phyloP scores from a whole-genome alignment of 352 stramenopile genomes.

The Phytophthora pistaciae region DNA sequence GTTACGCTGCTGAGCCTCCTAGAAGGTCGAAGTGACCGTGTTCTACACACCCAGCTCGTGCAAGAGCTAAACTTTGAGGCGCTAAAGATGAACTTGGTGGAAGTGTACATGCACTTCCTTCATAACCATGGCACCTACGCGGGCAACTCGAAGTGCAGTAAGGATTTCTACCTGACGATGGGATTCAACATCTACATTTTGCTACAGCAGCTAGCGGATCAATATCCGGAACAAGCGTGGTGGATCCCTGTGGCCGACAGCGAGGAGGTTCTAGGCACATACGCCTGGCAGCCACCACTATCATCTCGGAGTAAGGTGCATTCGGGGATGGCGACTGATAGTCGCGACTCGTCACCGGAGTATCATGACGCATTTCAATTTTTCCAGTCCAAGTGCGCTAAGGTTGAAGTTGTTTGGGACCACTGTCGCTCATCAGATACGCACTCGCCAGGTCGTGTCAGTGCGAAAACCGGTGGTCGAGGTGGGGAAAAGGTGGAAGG shows the following conservation, averaged over 20 bases:
- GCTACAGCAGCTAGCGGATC: constrained; percentile 70
- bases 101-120: constrained; percentile 66
- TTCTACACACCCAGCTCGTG: constrained; percentile 72
- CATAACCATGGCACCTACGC: constrained; percentile 49
- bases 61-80: constrained; percentile 82
- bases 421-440: constrained; percentile 24
- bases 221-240: constrained; percentile 42
- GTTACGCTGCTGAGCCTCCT: constrained; percentile 72
- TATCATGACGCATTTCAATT: constrained; percentile 69
- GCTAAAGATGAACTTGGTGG: constrained; percentile 67
- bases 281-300: constrained; percentile 7
- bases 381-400: constrained; percentile 71
- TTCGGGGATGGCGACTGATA: constrained; percentile 1
- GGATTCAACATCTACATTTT: constrained; percentile 86
- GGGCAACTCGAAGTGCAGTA: constrained; percentile 65
- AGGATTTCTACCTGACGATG: constrained; percentile 76
- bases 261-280: constrained; percentile 10
- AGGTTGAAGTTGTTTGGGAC: constrained; percentile 80
- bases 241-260: constrained; percentile 49
- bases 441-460: not conserved
- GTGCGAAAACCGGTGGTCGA: constrained; percentile 2
- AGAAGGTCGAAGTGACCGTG: constrained; percentile 63
- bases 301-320: constrained; percentile 7
- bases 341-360: constrained; percentile 14
- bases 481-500: not conserved